Base-by-base conservation (phyloP, 306 rosid species). In the Gastrolobium bilobum region DNA sequence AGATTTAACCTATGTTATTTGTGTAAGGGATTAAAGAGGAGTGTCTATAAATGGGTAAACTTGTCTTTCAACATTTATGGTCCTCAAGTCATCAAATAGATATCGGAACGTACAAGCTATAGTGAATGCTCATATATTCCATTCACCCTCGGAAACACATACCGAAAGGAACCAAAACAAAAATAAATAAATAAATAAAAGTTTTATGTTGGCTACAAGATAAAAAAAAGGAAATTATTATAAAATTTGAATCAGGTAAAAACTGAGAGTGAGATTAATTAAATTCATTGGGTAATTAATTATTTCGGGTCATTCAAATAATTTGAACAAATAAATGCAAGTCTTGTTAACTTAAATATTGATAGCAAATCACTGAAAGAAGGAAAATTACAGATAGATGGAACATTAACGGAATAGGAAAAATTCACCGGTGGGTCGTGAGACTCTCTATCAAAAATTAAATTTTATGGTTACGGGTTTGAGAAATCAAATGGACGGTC, bases 371-470 rank as follows among this genome's bases (percentile, higher is more conserved):
- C n/a, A 37, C 64, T 3, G 31, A 57, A 64, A 50, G 29, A 68
- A 56, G 43, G 42, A 2, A 34, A 71, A 39, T 61, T 31, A 52
- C 3, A 73, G 20, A 80, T 35, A 9, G 38, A 76, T 62, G 70
- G 20, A 73, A 75, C 59, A 68, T 75, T 66, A 42, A 46, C 14
- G 26, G 37, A 44, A 68, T 60, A 11, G 64, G 78, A 61, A 68
- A 83, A 84, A 39, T 42, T 37, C 38, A 52, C 34, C 26, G 35
- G 75, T 79, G 75, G 87, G 75, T 75, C 71, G 73, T 75, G 39
- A 51, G 63, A 84, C 8, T 9, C 8, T 9, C 63, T 68, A 66
- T 79, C 73, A 33, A 83, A 72, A 68, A 29, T 73, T 57, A 43
- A 77, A 63, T 37, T 56, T 52, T 59, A 58, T 68, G 77, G 77